phyloP scores from a whole-genome alignment of 805 yeast genomes.

The Torulaspora maleeae region DNA sequence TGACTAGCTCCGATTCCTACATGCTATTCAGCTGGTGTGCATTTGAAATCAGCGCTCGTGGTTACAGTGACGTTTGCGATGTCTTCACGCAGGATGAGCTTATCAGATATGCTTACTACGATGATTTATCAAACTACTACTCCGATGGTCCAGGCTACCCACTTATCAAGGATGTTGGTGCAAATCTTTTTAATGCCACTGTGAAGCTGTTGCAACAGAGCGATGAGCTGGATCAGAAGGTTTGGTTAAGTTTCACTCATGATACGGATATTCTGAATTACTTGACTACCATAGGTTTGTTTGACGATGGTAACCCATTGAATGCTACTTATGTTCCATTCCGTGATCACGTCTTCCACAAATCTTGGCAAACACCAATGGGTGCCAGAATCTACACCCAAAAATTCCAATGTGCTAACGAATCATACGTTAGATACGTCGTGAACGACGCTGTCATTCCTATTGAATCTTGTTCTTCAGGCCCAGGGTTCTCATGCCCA shows the following conservation, averaged over 20 bases:
- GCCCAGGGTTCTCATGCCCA: conserved; percentile 52
- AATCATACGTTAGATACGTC: conserved; percentile 44
- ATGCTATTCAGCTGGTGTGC: conserved; percentile 62
- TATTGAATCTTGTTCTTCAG: conserved; percentile 43
- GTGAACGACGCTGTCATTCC: conserved; percentile 55
- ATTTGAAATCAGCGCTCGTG: conserved; percentile 66
- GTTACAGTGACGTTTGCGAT: conserved; percentile 61
- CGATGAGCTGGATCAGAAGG: conserved; percentile 45
- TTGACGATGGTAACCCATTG: conserved; percentile 36
- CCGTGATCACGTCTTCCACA: conserved; percentile 43
- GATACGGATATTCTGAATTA: conserved; percentile 63
- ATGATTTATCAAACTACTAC: conserved; percentile 58
- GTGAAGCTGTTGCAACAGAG: conserved; percentile 48
- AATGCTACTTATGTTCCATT: conserved; percentile 44
- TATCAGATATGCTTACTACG: conserved; percentile 54
- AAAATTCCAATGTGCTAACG: conserved; percentile 41
- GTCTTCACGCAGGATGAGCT: conserved; percentile 66
- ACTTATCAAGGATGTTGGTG: conserved; percentile 54
- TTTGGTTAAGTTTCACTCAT: conserved; percentile 70
- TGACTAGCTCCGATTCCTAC: conserved; percentile 50
- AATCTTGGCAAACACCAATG: conserved; percentile 51
- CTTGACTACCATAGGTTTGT: conserved; percentile 60
- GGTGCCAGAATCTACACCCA: conserved; percentile 52
- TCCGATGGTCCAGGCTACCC: conserved; percentile 60
- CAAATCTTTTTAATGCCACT: conserved; percentile 51